phyloP scores from a whole-genome alignment of 768 basidiomycete genomes.

The Neoboletus magnificus region DNA sequence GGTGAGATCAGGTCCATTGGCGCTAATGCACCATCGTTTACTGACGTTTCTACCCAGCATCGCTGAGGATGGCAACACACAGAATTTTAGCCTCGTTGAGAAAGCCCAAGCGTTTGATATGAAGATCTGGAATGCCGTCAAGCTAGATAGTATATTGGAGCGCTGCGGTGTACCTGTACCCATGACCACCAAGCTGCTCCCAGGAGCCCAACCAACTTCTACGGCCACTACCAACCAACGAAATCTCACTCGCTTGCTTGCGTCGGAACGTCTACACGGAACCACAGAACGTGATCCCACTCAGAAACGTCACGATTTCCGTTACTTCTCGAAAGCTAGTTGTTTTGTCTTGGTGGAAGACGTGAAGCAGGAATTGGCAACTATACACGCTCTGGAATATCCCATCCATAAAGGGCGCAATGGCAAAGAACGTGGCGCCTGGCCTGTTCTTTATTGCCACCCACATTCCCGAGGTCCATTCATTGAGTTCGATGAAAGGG shows the following conservation, averaged over 20 bases:
- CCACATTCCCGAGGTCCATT: slow-evolving; percentile 73
- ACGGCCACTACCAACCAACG: slow-evolving; percentile 37
- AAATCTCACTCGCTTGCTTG: slow-evolving; percentile 59
- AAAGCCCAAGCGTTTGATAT: slow-evolving; percentile 70
- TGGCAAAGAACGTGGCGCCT: slow-evolving; percentile 54
- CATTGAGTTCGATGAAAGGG: slow-evolving; percentile 69
- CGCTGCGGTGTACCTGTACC: slow-evolving; percentile 51
- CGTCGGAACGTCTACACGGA: slow-evolving; percentile 83
- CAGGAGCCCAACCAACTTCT: slow-evolving; percentile 29
- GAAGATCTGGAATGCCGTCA: slow-evolving; percentile 82
- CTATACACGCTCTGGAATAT: slow-evolving; percentile 85
- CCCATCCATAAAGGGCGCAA: slow-evolving; percentile 49
- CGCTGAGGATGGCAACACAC: slow-evolving; percentile 30
- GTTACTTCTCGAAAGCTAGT: slow-evolving; percentile 74
- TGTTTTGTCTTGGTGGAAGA: slow-evolving; percentile 93
- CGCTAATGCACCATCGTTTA: neutral
- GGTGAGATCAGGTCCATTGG: slow-evolving; percentile 39
- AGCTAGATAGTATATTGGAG: slow-evolving; percentile 68
- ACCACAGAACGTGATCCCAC: slow-evolving; percentile 87
- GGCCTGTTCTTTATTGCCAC: slow-evolving; percentile 84
- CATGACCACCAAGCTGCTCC: slow-evolving; percentile 26
- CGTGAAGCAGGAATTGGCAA: slow-evolving; percentile 74
- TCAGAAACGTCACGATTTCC: slow-evolving; percentile 82
- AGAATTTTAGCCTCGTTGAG: slow-evolving; percentile 49
- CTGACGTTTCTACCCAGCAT: slow-evolving; percentile 16